Evolutionary conservation across 225 moss, liverwort and hornwort species (phyloP), one percentile per base, ranked within the genome.

Genomic region (Sphagnum tenellum): DNA sequence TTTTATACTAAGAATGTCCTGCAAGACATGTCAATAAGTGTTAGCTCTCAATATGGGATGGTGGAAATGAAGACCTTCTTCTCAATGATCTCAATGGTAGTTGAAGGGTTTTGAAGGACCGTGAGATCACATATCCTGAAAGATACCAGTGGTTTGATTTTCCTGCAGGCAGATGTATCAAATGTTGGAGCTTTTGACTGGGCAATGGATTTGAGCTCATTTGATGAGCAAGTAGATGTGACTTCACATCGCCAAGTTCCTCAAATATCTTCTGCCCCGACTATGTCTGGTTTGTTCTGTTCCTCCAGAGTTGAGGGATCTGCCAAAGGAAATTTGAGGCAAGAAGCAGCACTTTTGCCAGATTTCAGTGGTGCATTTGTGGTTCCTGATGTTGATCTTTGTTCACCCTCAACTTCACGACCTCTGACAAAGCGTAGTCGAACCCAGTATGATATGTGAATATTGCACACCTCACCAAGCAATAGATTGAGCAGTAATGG

Each of bases 301-400:
- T 9, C 47, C 2, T 63, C 64, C 7, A 72, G 64, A 64, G 67
- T 64, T 3, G 29, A 54, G 4, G 70, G 68, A 3, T 61, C 48
- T 5, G 46, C 66, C 9, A 86, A 79, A 64, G 86, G 82, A 4
- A 86, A 80, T 53, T 74, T 65, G 46, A 79, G 79, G 55, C 86
- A 86, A 66, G 75, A 82, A 29, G 64, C 60, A 6, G 54, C 60
- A 2, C 59, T 50, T 10, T 68, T 75, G 7, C 69, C 71, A 0
- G 82, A 82, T 4, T 82, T 70, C 11, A 82, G 75, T 50, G 77
- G 82, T 64, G 55, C 72, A 3, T 86, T 86, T 57, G 65, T 86
- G 0, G 86, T 86, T 7, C 86, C 86, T n/a, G 86, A 86, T 53
- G 59, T 86, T n/a, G 86, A 79, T 48, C 73, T 77, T 3, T 75